Percentiles rank a stretch among this genome's conserved stretches.
phyloP scores from a whole-genome alignment of 2,329 filamentous ascomycete species.

The Sphaerulina musiva region DNA sequence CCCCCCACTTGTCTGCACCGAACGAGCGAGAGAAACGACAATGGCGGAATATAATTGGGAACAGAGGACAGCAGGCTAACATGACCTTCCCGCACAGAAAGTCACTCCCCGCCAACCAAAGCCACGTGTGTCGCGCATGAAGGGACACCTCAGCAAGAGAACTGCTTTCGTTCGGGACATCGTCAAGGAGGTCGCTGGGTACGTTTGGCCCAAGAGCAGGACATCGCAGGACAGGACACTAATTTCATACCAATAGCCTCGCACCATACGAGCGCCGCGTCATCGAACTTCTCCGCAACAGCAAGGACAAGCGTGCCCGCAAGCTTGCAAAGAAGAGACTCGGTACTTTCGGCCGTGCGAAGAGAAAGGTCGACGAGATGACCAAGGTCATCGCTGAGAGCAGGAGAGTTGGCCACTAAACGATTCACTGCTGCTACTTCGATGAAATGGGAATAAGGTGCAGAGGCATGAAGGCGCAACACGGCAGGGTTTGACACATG shows the following conservation, averaged over 20 bases:
- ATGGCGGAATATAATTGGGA: conserved; percentile 4
- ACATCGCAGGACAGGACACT: conserved; percentile 12
- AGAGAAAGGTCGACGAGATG: conserved; percentile 99
- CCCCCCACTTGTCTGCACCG: background rate
- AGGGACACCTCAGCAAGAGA: conserved; percentile 94
- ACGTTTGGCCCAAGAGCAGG: conserved; percentile 35
- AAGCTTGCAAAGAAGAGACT: conserved; percentile 99
- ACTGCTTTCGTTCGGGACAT: conserved; percentile 95
- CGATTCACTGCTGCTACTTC: conserved; percentile 9
- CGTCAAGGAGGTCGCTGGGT: conserved; percentile 97
- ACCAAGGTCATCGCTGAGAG: conserved; percentile 96
- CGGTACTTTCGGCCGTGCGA: conserved; percentile 96
- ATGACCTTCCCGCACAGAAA: conserved; percentile 34
- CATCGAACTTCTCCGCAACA: conserved; percentile 98
- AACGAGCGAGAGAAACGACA: conserved; percentile 8
- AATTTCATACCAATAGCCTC: conserved; percentile 30
- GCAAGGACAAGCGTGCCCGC: conserved; percentile 97
- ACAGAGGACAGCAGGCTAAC: conserved; percentile 21
- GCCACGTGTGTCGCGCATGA: conserved; percentile 59
- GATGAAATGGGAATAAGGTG: conserved; percentile 13
- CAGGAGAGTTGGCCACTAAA: conserved; percentile 68
- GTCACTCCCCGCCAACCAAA: conserved; percentile 48
- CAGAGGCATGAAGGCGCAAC: conserved; percentile 20
- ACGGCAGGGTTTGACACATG: conserved; percentile 11
- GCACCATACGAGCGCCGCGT: conserved; percentile 82